phyloP scores from a whole-genome alignment of 345 rosid species.

The Hibiscus syriacus region DNA sequence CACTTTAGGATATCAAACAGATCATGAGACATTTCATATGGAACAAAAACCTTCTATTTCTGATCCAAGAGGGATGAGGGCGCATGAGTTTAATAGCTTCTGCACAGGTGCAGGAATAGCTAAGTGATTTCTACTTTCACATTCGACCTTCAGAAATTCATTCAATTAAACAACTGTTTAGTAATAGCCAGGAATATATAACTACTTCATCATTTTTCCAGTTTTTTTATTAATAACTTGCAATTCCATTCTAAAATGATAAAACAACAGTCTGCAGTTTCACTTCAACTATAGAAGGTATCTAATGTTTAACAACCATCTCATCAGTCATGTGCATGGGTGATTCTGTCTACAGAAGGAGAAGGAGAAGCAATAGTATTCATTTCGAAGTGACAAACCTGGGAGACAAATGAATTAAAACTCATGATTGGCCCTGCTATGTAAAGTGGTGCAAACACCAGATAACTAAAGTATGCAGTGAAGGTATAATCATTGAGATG shows the following conservation, averaged over 20 bases:
- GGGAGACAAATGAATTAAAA: conserved; percentile 90
- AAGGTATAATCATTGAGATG: conserved; percentile 35
- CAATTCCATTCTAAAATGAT: neutral
- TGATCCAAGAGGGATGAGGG: neutral
- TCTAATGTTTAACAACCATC: neutral
- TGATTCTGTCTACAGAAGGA: neutral
- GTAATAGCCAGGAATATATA: neutral
- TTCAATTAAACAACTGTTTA: neutral
- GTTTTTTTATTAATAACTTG: neutral
- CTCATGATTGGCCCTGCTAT: conserved; percentile 86
- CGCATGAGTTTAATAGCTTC: neutral
- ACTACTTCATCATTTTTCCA: neutral
- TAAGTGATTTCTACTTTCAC: neutral
- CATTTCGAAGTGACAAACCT: conserved; percentile 38
- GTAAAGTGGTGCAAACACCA: conserved; percentile 87
- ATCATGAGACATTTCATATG: neutral
- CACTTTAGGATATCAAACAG: neutral
- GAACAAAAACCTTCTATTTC: neutral
- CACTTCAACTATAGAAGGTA: conserved; percentile 3
- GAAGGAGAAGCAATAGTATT: neutral
- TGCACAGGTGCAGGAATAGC: neutral
- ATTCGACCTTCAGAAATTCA: neutral
- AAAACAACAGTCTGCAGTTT: neutral
- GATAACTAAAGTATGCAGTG: conserved; percentile 58
- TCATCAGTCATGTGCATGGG: neutral